Evolutionary conservation across 129 eudicot genomes (phyloP).

Genomic region (Saussurea involucrata): DNA sequence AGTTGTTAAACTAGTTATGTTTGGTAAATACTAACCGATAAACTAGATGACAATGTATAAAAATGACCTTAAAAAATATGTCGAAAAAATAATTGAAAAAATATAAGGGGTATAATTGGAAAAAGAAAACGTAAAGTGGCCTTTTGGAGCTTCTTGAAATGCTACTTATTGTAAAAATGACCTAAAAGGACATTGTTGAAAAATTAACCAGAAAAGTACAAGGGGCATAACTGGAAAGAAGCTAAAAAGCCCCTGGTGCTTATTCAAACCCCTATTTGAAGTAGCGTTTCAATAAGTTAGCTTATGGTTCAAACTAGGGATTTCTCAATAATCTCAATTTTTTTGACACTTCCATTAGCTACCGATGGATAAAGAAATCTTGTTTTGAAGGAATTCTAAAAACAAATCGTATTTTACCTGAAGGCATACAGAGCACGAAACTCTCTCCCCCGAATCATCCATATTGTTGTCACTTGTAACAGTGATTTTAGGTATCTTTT

Average conservation of each 20-base stretch:
- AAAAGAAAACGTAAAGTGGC: background rate
- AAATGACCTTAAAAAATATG: background rate
- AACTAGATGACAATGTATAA: background rate
- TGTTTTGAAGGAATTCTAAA: background rate
- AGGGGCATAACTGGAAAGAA: background rate
- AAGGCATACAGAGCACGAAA: constrained; percentile 90
- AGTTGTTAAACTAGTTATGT: background rate
- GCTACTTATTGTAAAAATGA: background rate
- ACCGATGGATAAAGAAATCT: background rate
- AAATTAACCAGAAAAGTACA: background rate
- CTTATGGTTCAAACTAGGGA: background rate
- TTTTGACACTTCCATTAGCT: too few relatives aligned
- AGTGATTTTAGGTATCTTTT: constrained; percentile 79
- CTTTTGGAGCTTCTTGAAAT: background rate
- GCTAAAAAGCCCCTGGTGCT: background rate
- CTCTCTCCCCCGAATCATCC: constrained; percentile 87
- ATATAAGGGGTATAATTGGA: background rate
- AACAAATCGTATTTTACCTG: constrained; percentile 47
- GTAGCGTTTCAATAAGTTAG: background rate
- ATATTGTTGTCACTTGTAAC: constrained; percentile 58
- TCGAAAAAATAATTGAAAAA: background rate
- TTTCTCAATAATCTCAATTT: background rate
- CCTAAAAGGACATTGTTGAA: background rate
- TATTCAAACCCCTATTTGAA: background rate
- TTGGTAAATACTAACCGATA: background rate